A percentile compares a stretch with the other conserved stretches of the same genome.
These are phyloP conservation scores for Antitrichia curtipendula DNA, from an alignment of 225 moss, liverwort and hornwort genomes.

Conservation along the genomic window DNA sequence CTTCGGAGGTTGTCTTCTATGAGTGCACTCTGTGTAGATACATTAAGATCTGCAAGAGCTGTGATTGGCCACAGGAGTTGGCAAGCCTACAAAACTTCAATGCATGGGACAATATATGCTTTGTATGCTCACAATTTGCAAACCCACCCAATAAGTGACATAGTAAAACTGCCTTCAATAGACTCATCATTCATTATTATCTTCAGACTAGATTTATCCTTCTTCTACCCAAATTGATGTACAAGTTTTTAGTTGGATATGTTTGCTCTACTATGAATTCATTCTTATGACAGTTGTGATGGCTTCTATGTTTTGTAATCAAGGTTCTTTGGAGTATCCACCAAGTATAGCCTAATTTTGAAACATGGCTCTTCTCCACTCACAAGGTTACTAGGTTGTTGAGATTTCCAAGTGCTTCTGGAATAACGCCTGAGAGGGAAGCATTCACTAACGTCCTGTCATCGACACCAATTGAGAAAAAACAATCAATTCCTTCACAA, in stretches of 20 bases:
- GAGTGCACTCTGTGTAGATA: accelerated
- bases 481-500: neutral
- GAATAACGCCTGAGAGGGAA: neutral
- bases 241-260: neutral
- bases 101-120: neutral
- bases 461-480: neutral
- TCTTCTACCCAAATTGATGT: neutral
- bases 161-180: no score
- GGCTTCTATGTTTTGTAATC: neutral
- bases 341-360: neutral
- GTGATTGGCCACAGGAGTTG: neutral
- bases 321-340: neutral
- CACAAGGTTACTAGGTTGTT: slow-evolving; percentile 16
- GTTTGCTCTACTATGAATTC: neutral
- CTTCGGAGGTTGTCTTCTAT: neutral
- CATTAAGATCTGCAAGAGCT: neutral
- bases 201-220: no score
- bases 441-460: neutral
- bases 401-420: slow-evolving; percentile 7
- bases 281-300: neutral
- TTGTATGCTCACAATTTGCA: neutral
- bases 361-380: neutral
- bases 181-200: no score
- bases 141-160: neutral
- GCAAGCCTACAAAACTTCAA: neutral